Evolutionary conservation across 2,329 filamentous ascomycete species (phyloP), one percentile per base, ranked within the genome.

Genomic region (Trichoderma sp.): DNA sequence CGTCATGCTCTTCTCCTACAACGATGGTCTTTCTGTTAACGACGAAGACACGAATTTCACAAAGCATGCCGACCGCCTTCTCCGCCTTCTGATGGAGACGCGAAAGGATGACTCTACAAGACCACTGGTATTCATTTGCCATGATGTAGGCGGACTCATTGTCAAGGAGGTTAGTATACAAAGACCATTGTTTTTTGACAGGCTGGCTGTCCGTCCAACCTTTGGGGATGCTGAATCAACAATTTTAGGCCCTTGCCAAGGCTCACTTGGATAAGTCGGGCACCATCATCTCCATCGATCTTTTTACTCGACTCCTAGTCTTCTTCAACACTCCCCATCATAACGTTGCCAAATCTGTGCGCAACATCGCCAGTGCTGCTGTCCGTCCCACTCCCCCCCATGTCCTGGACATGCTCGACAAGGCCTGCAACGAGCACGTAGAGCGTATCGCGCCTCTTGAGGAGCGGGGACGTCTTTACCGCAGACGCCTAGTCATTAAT

Each of bases 251-350:
- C 2, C 32, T 70, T 16, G 37, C 21, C 37, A 63, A 58, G 55
- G 64, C 68, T 18, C 46, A 52, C 28, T 24, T 59, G 65, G 51
- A 49, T 34, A 37, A 46, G 37, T 51, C 30, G 18, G 32, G n/a
- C 21, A 56, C 30, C 6, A 68, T 49, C n/a, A 49, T n/a, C 39
- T 11, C 39, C 18, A 59, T 68, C 10, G 34, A 55, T 16, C 37
- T 64, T 7, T 55, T 28, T 4, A 68, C 68, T 30, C 30, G 59
- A 2, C 59, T 70, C 30, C 34, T 70, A 5, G 58, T 68, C 2
- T 70, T 70, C 32, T 70, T 70, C 51, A 64, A 63, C 39, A 70
- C 68, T 4, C 68, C 68, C n/a, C 68, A 70, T 43, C 58, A 43
- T 32, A 63, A 68, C 18, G 58, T 64, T 11, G 58, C 51, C 51